Evolutionary conservation across 225 moss, liverwort and hornwort species (phyloP), one percentile per base, ranked within the genome.

Genomic region (Asterella californica): DNA sequence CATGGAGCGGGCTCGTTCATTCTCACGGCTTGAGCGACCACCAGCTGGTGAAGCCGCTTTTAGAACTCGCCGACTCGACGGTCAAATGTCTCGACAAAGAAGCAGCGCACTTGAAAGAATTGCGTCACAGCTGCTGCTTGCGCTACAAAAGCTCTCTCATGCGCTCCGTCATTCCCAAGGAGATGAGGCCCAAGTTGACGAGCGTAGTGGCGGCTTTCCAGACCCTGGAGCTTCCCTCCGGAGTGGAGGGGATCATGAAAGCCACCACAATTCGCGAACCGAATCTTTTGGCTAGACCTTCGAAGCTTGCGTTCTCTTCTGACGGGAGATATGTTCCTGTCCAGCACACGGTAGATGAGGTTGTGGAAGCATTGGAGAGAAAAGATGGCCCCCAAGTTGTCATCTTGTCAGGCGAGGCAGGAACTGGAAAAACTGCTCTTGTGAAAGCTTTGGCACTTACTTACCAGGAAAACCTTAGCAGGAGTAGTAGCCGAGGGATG

Each of bases 371-470:
- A 8, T 34, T 82, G 25, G 72, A 78, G 62, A 52, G 78, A 33
- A 52, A 59, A 6, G 49, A 33, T 62, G 78, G 82, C 24, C 82
- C 62, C 10, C 72, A 73, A 36, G 78, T 82, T 15, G 78, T 78
- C 0, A 66, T 52, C 0, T 62, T 82, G 62, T 82, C 71, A 9
- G 82, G 82, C 50, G 78, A 24, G 52, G 72, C 82, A 33, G 82
- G 82, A 29, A 42, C 78, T 10, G 82, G 82, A 27, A 82, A 82
- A 49, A 73, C 71, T 36, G 52, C 78, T 34, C 50, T 82, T 12
- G 82, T 72, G 29, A 82, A 78, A 65, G 37, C 72, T 49, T 62
- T 82, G 18, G 78, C 82, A 12, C 72, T 82, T 18, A 60, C 5
- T 30, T 82, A 82, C 53, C 73, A 78, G 55, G 76, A 76, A 30